phyloP scores from a whole-genome alignment of 495 filamentous ascomycete species.

The Penicillium daleae region DNA sequence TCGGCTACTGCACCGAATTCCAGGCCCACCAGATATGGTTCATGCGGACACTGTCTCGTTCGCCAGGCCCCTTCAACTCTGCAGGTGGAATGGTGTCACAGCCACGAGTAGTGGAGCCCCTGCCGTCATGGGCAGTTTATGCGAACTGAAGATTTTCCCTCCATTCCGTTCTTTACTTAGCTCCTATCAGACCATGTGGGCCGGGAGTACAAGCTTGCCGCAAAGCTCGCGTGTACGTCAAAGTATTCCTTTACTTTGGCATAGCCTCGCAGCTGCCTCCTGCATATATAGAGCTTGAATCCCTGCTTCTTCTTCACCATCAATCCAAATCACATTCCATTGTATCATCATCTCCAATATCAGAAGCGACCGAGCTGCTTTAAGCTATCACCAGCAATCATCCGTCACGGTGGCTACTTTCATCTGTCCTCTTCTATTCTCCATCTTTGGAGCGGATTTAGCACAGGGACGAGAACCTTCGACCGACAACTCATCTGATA shows the following conservation, averaged over 20 bases:
- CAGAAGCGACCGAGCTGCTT: background rate
- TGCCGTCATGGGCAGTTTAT: conserved; percentile 16
- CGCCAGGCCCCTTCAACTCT: conserved; percentile 15
- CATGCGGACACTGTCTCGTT: conserved; percentile 22
- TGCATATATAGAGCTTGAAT: conserved; percentile 30
- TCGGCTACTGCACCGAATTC: conserved; percentile 21
- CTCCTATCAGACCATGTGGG: conserved; percentile 31
- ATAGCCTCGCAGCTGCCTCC: conserved; percentile 19
- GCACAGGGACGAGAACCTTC: background rate
- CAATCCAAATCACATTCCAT: conserved; percentile 7
- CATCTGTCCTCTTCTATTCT: background rate
- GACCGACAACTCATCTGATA: background rate
- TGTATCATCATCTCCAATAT: conserved; percentile 10
- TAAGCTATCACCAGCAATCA: background rate
- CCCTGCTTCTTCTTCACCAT: conserved; percentile 14
- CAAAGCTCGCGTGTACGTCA: conserved; percentile 31
- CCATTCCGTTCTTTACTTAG: conserved; percentile 26
- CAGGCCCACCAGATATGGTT: conserved; percentile 18
- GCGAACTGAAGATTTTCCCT: conserved; percentile 28
- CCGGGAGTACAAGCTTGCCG: conserved; percentile 21
- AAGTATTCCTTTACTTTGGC: conserved; percentile 23
- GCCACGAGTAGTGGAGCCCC: conserved; percentile 20
- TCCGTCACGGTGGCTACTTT: conserved; percentile 1
- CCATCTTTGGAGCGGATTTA: conserved; percentile 3
- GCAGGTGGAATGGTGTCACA: conserved; percentile 29